Conservation (phyloP, 2,329 filamentous ascomycete genomes). For the Byssothecium circinans region DNA sequence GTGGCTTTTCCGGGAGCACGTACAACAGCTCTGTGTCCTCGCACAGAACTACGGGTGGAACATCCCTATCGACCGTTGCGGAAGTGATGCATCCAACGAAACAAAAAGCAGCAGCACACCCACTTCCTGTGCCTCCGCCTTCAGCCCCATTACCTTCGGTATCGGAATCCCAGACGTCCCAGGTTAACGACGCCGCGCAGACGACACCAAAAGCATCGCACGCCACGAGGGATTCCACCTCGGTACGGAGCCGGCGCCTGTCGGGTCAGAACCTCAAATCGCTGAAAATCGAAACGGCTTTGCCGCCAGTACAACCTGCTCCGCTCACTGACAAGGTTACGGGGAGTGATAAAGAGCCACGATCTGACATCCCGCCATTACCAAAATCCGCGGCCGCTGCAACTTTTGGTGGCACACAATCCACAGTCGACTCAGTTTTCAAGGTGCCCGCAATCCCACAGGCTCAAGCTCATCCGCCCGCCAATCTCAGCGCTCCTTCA, state of each 20-base stretch:
- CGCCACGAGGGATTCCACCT: conserved; percentile 31
- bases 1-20: conserved; percentile 72
- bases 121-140: conserved; percentile 31
- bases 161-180: conserved; percentile 31
- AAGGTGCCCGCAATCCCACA: conserved; percentile 39
- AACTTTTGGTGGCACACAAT: conserved; percentile 29
- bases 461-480: conserved; percentile 22
- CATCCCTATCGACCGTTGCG: conserved; percentile 70
- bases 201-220: conserved; percentile 30
- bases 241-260: conserved; percentile 74
- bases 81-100: conserved; percentile 57
- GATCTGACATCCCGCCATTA: conserved; percentile 33
- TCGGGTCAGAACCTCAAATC: conserved; percentile 80
- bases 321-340: conserved; percentile 41
- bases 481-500: conserved; percentile 33
- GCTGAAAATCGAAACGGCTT: conserved; percentile 81
- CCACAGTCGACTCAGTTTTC: conserved; percentile 29
- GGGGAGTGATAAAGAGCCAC: conserved; percentile 36
- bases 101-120: conserved; percentile 37
- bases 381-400: conserved; percentile 41
- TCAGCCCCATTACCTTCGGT: conserved; percentile 37
- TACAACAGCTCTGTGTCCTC: conserved; percentile 80
- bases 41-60: conserved; percentile 69
- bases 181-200: conserved; percentile 27
- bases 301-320: conserved; percentile 39